A percentile compares a stretch with the other conserved stretches of the same genome.
Evolutionary conservation across 805 yeast genomes (phyloP).

Genomic region (Pachysolen tannophilus): DNA sequence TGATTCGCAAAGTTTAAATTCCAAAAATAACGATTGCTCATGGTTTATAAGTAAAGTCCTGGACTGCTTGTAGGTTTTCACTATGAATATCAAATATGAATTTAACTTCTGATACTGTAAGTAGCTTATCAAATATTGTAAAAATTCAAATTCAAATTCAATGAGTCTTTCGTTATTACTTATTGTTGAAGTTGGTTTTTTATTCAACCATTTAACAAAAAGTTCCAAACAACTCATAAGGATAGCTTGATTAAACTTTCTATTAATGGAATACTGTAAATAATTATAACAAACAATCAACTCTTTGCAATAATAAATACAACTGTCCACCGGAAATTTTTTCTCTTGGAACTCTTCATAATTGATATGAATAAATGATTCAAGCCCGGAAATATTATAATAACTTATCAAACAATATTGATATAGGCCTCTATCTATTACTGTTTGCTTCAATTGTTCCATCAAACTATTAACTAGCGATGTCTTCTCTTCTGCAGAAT

Average conservation of each 20-base stretch:
- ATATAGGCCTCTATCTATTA: conserved; percentile 12
- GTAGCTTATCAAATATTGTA: conserved; percentile 16
- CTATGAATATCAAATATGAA: conserved; percentile 9
- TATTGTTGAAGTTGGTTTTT: conserved; percentile 3
- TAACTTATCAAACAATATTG: conserved; percentile 15
- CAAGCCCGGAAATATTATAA: conserved; percentile 16
- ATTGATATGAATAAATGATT: conserved; percentile 5
- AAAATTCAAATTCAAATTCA: conserved; percentile 23
- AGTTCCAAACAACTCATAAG: conserved; percentile 15
- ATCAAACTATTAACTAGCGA: conserved; percentile 15
- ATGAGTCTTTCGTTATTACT: conserved; percentile 7
- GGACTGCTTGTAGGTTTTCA: conserved; percentile 9
- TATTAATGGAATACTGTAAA: conserved; percentile 17
- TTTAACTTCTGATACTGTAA: conserved; percentile 17
- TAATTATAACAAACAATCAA: conserved; percentile 17
- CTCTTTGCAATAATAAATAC: conserved; percentile 5
- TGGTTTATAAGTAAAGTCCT: conserved; percentile 1
- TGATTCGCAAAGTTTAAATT: conserved; percentile 3
- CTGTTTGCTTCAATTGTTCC: conserved; percentile 5
- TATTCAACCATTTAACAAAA: conserved; percentile 13
- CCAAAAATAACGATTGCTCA: conserved; percentile 3
- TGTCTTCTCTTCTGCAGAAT: conserved; percentile 13
- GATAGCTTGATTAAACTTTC: conserved; percentile 17
- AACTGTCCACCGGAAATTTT: conserved; percentile 9
- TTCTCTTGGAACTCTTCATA: conserved; percentile 8